Percentiles rank a stretch among this genome's conserved stretches.
Conservation (phyloP, 345 rosid genomes). For the Eutrema yunnanense region DNA sequence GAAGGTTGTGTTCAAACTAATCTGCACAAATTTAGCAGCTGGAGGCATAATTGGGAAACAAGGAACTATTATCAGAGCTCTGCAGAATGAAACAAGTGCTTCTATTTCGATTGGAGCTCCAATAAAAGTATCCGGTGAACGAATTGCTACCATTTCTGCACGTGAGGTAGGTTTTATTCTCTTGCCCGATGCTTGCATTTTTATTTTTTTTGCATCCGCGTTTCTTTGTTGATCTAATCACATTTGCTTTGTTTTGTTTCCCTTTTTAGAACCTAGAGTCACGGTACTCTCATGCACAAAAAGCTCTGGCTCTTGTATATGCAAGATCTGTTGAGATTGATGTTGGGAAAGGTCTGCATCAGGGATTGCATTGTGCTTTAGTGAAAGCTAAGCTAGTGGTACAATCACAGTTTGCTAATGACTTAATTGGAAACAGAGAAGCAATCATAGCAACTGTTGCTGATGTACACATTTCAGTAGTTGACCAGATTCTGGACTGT, state of each 20-base stretch:
- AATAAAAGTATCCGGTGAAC: conserved; percentile 27
- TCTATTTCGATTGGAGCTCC: conserved; percentile 40
- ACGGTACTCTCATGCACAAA: conserved; percentile 55
- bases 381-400: conserved; percentile 53
- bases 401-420: conserved; percentile 27
- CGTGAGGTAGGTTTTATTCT: conserved; percentile 37
- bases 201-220: background rate
- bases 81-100: conserved; percentile 61
- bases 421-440: conserved; percentile 25
- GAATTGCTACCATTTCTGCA: conserved; percentile 56
- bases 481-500: conserved; percentile 22
- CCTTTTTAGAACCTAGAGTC: conserved; percentile 39
- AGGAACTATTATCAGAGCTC: conserved; percentile 48
- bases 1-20: conserved; percentile 46
- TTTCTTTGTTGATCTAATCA: background rate
- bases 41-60: conserved; percentile 67
- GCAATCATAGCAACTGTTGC: conserved; percentile 31
- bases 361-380: conserved; percentile 26
- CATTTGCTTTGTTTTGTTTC: background rate
- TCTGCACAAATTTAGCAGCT: conserved; percentile 43
- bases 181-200: background rate
- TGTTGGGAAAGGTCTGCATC: conserved; percentile 33
- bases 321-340: conserved; percentile 50
- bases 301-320: conserved; percentile 47
- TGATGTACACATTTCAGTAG: conserved; percentile 36